phyloP scores from a whole-genome alignment of 1,139 yeast genomes.

The Candida sp. region DNA sequence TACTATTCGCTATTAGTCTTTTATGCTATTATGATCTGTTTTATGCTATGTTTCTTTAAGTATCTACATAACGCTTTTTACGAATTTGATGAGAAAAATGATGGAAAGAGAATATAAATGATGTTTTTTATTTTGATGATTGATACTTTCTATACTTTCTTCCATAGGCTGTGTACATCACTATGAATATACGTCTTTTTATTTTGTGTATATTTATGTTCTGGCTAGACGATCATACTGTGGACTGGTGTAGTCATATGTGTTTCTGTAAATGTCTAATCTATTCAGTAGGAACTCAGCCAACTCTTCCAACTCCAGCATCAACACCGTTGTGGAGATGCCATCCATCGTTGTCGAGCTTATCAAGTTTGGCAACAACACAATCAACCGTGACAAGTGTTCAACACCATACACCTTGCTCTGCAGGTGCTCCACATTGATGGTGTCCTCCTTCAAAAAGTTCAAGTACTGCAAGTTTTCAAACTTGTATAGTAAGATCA shows the following conservation, averaged over 20 bases:
- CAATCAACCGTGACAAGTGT: constrained; percentile 74
- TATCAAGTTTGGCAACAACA: constrained; percentile 80
- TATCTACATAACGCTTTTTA: constrained; percentile 2
- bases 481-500: constrained; percentile 76
- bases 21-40: neutral
- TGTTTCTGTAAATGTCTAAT: constrained; percentile 48
- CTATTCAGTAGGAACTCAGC: constrained; percentile 56
- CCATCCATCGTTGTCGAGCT: constrained; percentile 84
- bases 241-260: constrained; percentile 63
- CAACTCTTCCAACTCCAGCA: constrained; percentile 50
- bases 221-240: constrained; percentile 56
- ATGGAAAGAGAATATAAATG: neutral
- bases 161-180: neutral
- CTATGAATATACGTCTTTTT: constrained; percentile 1
- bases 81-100: constrained; percentile 5
- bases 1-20: neutral
- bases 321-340: constrained; percentile 60
- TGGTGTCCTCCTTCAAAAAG: constrained; percentile 32
- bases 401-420: constrained; percentile 70
- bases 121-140: neutral
- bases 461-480: constrained; percentile 84
- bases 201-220: constrained; percentile 22
- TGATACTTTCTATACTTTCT: neutral
- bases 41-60: neutral
- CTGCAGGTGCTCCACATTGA: constrained; percentile 34